These are phyloP conservation scores for Boehmeria nivea DNA, from an alignment of 306 rosid species.

Conservation along the genomic window DNA sequence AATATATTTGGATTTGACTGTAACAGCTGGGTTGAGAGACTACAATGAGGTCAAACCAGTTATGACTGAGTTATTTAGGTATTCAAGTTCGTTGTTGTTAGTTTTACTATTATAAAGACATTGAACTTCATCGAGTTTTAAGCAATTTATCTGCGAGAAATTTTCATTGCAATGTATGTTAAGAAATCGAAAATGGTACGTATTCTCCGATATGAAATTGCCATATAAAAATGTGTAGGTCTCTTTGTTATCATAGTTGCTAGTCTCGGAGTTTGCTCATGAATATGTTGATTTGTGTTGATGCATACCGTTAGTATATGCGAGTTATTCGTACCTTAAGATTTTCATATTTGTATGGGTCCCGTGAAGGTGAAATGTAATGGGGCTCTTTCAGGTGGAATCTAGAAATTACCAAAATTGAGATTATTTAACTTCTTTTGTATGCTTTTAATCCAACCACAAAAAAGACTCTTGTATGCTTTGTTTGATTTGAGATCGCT, in stretches of 20 bases:
- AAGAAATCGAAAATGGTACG: too few species aligned
- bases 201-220: too few species aligned
- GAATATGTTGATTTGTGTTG: too few species aligned
- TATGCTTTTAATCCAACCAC: not conserved
- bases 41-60: slow-evolving; percentile 65
- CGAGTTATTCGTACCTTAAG: too few species aligned
- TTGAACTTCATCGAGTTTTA: not conserved
- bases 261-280: too few species aligned
- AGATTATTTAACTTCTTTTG: not conserved
- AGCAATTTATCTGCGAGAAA: not conserved
- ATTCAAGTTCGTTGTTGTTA: slow-evolving; percentile 2
- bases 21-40: slow-evolving; percentile 64
- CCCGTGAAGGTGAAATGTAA: too few species aligned
- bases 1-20: slow-evolving; percentile 67
- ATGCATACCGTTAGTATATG: too few species aligned
- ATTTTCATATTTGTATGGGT: too few species aligned
- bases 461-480: not conserved
- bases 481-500: not conserved
- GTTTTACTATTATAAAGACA: not conserved
- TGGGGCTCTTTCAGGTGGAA: too few species aligned
- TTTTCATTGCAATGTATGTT: too few species aligned
- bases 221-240: too few species aligned
- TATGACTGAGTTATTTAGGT: slow-evolving; percentile 76
- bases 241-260: too few species aligned
- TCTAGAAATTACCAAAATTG: not conserved